Base-by-base conservation (phyloP, 495 filamentous ascomycete genomes). In the Sporormia fimetaria region DNA sequence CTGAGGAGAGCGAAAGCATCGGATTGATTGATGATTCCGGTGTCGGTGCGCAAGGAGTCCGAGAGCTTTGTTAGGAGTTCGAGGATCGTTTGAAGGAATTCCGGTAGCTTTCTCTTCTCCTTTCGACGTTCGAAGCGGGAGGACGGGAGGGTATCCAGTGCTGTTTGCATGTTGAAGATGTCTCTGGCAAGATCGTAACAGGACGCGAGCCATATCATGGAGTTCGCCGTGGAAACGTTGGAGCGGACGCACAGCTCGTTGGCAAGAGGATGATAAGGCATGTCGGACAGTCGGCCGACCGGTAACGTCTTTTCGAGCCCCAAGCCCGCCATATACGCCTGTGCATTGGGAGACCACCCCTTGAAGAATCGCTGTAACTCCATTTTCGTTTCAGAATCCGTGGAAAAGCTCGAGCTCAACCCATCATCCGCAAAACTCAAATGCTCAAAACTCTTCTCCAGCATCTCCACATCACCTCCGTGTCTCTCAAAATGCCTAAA, bases 181-280 rank as follows among this genome's bases (percentile, higher is more conserved):
- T 70, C 66, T n/a, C 68, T 33, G 33, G 64, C 61, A 14, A 72
- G 23, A 21, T 79, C 75, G 37, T 71, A 72, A 20, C 67, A 62
- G 12, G 45, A 52, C 20, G 57, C 61, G 20, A 70, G 55, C 61
- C 70, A 73, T 33, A 63, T 58, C 0, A 61, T 58, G 14, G 62
- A 42, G 0, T 63, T 18, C 22, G 12, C 11, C 0, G 18, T 9
- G 18, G 3, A 1, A 9, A 51, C 21, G 54, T 45, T 35, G 36
- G 39, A 33, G 41, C 55, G 57, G 2, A 78, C 49, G 33, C 76
- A 59, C 22, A 67, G 59, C 8, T 76, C 67, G 56, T 86, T 85
- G 51, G 74, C 68, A 10, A 80, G 57, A 6, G 80, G 75, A 55
- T 82, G 72, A 18, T 81, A 54, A 9, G 76, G 65, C 75, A n/a